Percentiles rank a stretch among this genome's conserved stretches.
These are phyloP conservation scores for Mortierella sp. DNA, from an alignment of 371 early-diverging fungal species.

Conservation along the genomic window DNA sequence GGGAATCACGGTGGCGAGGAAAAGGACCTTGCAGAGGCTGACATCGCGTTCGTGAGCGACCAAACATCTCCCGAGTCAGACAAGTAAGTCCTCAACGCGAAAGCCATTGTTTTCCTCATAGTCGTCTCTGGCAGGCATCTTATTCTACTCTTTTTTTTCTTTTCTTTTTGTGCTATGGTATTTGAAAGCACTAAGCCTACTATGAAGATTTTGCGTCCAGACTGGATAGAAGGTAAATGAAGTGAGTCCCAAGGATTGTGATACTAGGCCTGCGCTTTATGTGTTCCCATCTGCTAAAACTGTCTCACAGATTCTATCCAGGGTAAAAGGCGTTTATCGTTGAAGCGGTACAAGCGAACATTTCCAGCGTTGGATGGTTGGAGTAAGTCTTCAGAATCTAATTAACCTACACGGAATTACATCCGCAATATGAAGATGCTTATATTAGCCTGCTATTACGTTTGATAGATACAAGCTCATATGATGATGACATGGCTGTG, in stretches of 20 bases:
- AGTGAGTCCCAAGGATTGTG: neutral
- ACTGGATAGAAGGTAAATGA: conserved; percentile 45
- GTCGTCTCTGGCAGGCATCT: too few species aligned
- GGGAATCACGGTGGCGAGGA: conserved; percentile 29
- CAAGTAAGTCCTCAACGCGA: neutral
- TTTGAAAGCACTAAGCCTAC: conserved; percentile 8
- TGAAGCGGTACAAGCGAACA: conserved; percentile 27
- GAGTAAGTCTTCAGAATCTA: conserved; percentile 2
- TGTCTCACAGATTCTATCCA: conserved; percentile 19
- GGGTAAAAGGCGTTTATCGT: conserved; percentile 21
- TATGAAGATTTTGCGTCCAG: conserved; percentile 39
- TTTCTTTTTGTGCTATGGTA: neutral
- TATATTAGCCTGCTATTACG: neutral
- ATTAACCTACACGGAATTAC: neutral
- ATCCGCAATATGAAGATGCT: neutral
- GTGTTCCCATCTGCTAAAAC: neutral
- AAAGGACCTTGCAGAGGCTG: conserved; percentile 24
- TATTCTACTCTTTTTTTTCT: too few species aligned
- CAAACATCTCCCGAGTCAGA: neutral
- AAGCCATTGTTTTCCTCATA: neutral
- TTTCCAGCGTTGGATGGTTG: conserved; percentile 27
- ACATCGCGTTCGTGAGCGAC: conserved; percentile 46
- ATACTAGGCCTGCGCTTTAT: neutral
- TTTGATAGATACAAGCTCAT: conserved; percentile 12
- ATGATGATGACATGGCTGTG: conserved; percentile 1